These are phyloP conservation scores for Calocybe cyanea DNA, from an alignment of 768 basidiomycete genomes.

Conservation along the genomic window DNA sequence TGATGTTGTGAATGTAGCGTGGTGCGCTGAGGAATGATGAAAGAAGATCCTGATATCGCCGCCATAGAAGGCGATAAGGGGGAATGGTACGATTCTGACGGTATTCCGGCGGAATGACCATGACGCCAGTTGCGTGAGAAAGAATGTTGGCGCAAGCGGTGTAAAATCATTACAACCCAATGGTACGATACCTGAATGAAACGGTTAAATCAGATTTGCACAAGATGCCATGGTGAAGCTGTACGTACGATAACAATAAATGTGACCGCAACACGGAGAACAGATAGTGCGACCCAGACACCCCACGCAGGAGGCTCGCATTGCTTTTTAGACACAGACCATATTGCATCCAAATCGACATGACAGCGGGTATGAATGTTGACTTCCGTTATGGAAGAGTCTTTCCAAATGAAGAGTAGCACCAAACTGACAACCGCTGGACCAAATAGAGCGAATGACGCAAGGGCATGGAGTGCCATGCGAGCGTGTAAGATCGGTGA, in stretches of 20 bases:
- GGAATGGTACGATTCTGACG: conserved; percentile 16
- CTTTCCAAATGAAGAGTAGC: conserved; percentile 52
- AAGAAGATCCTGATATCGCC: conserved; percentile 6
- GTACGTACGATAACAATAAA: conserved; percentile 48
- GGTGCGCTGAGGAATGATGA: conserved; percentile 4
- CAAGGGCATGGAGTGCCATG: conserved; percentile 34
- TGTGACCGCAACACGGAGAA: conserved; percentile 54
- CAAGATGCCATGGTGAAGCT: background rate
- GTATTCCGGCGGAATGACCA: conserved; percentile 7
- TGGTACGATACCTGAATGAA: conserved; percentile 24
- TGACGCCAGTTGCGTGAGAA: conserved; percentile 14
- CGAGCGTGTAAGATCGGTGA: conserved; percentile 26
- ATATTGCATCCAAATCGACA: conserved; percentile 65
- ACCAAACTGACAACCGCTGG: conserved; percentile 55
- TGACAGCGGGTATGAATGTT: conserved; percentile 44
- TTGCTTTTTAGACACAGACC: conserved; percentile 39
- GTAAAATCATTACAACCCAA: conserved; percentile 22
- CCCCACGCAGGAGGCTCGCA: conserved; percentile 39
- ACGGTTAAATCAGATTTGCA: conserved; percentile 2
- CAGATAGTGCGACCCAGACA: conserved; percentile 51
- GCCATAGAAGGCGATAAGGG: conserved; percentile 17
- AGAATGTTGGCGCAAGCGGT: conserved; percentile 21
- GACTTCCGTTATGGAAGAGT: conserved; percentile 31
- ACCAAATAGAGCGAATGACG: conserved; percentile 44
- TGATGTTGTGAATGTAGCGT: conserved; percentile 11